These are phyloP conservation scores for Akanthomyces dipterigenus DNA, from an alignment of 2,329 filamentous ascomycete species.

Conservation along the genomic window DNA sequence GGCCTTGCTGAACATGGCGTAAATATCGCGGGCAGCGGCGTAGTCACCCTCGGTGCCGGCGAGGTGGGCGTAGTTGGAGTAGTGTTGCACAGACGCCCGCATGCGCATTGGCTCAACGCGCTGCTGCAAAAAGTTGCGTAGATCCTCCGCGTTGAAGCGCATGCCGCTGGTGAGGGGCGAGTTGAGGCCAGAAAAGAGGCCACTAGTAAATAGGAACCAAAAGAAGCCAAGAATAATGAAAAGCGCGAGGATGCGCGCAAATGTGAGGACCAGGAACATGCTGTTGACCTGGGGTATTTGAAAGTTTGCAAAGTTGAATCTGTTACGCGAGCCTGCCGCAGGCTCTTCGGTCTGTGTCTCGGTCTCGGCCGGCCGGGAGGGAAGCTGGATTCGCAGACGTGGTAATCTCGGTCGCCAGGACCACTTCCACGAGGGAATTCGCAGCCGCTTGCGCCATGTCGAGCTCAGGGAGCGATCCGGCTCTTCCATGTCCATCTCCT, in stretches of 20 bases:
- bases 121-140: conserved; percentile 67
- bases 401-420: conserved; percentile 48
- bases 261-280: conserved; percentile 48
- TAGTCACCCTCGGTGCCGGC: conserved; percentile 93
- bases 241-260: conserved; percentile 68
- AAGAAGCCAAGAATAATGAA: conserved; percentile 69
- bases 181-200: conserved; percentile 65
- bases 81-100: conserved; percentile 65
- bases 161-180: conserved; percentile 59
- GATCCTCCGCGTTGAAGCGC: conserved; percentile 72
- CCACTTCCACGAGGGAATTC: conserved; percentile 49
- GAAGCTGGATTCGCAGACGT: conserved; percentile 42
- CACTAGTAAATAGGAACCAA: conserved; percentile 79
- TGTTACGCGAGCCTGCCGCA: neutral
- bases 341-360: neutral
- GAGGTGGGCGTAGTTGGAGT: conserved; percentile 80
- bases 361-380: conserved; percentile 27
- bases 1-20: conserved; percentile 65
- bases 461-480: conserved; percentile 40
- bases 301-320: conserved; percentile 2
- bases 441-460: conserved; percentile 50
- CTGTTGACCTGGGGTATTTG: conserved; percentile 34
- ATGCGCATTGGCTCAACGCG: conserved; percentile 65
- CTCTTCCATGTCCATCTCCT: conserved; percentile 84
- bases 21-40: conserved; percentile 75